Evolutionary conservation across 169 alveolate genomes (phyloP).

Genomic region (Eimeria acervulina): DNA sequence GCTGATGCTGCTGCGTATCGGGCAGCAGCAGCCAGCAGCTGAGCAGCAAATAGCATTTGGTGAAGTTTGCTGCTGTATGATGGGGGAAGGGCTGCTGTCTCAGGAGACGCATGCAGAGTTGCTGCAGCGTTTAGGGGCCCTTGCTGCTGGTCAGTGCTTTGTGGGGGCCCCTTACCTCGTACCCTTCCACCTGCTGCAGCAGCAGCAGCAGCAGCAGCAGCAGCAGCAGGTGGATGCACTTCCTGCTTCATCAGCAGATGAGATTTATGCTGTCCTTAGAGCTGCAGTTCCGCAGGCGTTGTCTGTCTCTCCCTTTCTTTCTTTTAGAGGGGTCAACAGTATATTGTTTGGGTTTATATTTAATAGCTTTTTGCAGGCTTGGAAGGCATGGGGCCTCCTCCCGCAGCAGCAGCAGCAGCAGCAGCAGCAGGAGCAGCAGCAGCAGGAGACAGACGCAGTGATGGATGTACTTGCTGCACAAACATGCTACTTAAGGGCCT

Average conservation of each 20-base stretch:
- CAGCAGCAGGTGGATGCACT: background rate
- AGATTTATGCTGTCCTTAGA: background rate
- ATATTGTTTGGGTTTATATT: background rate
- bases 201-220: background rate
- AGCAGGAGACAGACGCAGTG: constrained; percentile 38
- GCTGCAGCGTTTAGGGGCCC: constrained; percentile 23
- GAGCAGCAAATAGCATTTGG: background rate
- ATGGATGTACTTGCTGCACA: constrained; percentile 7
- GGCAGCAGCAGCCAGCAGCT: background rate
- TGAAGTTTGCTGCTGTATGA: constrained; percentile 16
- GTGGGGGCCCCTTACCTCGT: too few species aligned
- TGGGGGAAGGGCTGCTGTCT: constrained; percentile 5
- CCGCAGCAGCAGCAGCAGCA: too few species aligned
- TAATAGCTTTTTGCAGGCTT: background rate
- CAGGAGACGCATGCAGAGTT: constrained; percentile 23
- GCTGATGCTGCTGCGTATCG: background rate
- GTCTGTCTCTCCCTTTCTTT: constrained; percentile 33
- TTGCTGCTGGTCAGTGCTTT: background rate
- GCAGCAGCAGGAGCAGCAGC: constrained; percentile 12
- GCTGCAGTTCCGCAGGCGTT: background rate
- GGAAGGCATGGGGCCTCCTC: constrained; percentile 50
- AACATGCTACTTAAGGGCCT: background rate
- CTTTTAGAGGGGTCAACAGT: background rate
- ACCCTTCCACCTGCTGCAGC: background rate
- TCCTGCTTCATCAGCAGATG: constrained; percentile 6